Conservation (phyloP, 352 stramenopile species). For the Phytophthora idaei region DNA sequence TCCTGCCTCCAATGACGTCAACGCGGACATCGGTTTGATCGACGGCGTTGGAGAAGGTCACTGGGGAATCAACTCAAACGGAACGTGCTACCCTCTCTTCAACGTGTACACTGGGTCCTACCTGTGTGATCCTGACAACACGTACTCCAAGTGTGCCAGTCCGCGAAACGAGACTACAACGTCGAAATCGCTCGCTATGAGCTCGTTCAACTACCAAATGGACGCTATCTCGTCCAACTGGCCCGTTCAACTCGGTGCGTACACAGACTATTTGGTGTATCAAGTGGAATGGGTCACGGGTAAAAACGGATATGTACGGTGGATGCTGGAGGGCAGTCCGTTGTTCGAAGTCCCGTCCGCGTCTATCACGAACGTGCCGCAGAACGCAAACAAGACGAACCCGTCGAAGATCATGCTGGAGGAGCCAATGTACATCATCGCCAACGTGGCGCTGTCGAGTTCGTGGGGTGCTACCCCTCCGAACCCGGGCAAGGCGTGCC, state of each 20-base stretch:
- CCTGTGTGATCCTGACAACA: conserved; percentile 50
- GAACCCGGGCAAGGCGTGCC: conserved; percentile 25
- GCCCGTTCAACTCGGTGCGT: conserved; percentile 66
- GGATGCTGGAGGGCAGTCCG: conserved; percentile 78
- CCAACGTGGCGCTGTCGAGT: conserved; percentile 93
- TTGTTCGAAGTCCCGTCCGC: conserved; percentile 79
- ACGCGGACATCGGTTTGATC: conserved; percentile 43
- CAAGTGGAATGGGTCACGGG: conserved; percentile 42
- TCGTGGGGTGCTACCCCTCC: conserved; percentile 51
- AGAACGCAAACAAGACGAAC: conserved; percentile 45
- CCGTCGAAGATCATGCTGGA: conserved; percentile 85
- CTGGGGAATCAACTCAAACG: conserved; percentile 54
- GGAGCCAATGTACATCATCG: conserved; percentile 92
- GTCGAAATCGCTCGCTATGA: conserved; percentile 49
- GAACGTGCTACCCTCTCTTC: conserved; percentile 48
- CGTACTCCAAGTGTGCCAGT: conserved; percentile 38
- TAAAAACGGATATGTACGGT: conserved; percentile 45
- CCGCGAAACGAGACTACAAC: conserved; percentile 40
- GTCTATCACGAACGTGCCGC: conserved; percentile 42
- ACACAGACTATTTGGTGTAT: conserved; percentile 60
- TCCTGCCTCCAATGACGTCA: conserved; percentile 48
- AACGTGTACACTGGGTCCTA: conserved; percentile 51
- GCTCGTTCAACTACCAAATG: conserved; percentile 37
- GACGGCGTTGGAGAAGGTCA: conserved; percentile 37
- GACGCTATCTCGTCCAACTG: conserved; percentile 68